Percentiles rank a stretch among this genome's conserved stretches.
Evolutionary conservation across 169 alveolate genomes (phyloP).

Genomic region (Eimeria praecox): DNA sequence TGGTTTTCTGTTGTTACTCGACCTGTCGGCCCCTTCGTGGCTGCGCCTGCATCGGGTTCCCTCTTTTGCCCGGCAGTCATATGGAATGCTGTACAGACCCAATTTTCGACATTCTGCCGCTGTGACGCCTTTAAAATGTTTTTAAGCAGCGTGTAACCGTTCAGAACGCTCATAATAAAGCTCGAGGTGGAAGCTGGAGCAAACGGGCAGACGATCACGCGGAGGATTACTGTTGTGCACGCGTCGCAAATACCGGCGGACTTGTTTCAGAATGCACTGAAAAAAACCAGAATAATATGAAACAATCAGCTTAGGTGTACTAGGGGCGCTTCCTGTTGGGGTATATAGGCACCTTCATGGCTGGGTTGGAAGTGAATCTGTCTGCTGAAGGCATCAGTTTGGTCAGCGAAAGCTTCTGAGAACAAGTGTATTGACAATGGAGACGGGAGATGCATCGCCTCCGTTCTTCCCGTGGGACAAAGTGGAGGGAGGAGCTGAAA

Average conservation of each 20-base stretch:
- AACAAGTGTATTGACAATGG: neutral
- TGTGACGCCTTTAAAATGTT: neutral
- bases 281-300: neutral
- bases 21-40: neutral
- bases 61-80: neutral
- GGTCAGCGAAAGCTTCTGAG: neutral
- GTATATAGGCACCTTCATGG: neutral
- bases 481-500: neutral
- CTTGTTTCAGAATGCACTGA: neutral
- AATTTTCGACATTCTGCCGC: neutral
- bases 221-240: neutral
- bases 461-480: conserved; percentile 17
- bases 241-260: neutral
- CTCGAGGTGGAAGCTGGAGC: neutral
- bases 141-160: neutral
- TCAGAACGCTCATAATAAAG: neutral
- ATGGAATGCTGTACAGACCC: neutral
- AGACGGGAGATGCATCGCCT: neutral
- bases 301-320: neutral
- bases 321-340: neutral
- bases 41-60: neutral
- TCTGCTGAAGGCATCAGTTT: neutral
- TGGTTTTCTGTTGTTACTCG: neutral
- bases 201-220: neutral
- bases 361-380: neutral